Conservation (phyloP, 208 protist genomes). For the Balamuthia mandrillaris region DNA sequence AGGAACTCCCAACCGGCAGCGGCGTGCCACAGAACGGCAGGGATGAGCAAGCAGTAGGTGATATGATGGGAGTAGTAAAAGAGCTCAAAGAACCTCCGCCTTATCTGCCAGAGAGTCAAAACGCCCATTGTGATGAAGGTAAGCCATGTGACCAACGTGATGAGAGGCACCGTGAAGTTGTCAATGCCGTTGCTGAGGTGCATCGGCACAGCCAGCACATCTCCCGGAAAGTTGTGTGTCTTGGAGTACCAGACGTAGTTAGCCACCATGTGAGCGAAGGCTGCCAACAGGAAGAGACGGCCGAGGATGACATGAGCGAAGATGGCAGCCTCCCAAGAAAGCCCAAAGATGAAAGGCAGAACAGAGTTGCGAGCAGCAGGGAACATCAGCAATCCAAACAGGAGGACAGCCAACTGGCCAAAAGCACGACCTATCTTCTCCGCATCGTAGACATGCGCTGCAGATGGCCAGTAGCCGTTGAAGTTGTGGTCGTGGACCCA, state of each 20-base stretch:
- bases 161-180: slow-evolving; percentile 62
- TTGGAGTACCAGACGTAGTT: slow-evolving; percentile 47
- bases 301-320: slow-evolving; percentile 69
- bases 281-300: slow-evolving; percentile 51
- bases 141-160: slow-evolving; percentile 59
- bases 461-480: too few species aligned
- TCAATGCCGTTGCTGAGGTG: neutral
- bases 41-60: too few species aligned
- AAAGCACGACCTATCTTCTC: too few species aligned
- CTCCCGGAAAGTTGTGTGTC: slow-evolving; percentile 39
- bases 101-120: slow-evolving; percentile 59
- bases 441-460: too few species aligned
- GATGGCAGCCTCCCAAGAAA: slow-evolving; percentile 67
- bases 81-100: slow-evolving; percentile 69
- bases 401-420: slow-evolving; percentile 69
- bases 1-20: too few species aligned
- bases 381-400: slow-evolving; percentile 70
- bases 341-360: slow-evolving; percentile 61
- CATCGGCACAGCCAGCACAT: neutral
- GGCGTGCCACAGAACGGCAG: too few species aligned
- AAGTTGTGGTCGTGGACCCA: too few species aligned
- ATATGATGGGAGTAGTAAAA: slow-evolving; percentile 78
- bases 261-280: slow-evolving; percentile 51
- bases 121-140: slow-evolving; percentile 66
- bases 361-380: slow-evolving; percentile 67